Conservation (phyloP, 148 eudicot genomes). For the Polygonum aviculare region DNA sequence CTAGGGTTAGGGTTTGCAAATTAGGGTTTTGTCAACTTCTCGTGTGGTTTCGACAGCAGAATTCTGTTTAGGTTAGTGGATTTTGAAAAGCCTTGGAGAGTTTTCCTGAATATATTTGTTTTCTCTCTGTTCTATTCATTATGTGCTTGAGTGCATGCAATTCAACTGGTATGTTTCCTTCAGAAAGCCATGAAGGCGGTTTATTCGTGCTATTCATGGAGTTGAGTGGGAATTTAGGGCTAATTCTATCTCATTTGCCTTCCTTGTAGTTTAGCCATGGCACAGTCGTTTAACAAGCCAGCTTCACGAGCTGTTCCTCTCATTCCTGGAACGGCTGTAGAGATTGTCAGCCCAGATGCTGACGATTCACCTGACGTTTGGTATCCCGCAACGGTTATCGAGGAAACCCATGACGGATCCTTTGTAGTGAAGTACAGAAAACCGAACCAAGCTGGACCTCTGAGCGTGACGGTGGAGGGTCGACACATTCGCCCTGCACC, state of each 20-base stretch:
- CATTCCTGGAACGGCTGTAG: slow-evolving; percentile 29
- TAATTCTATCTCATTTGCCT: neutral
- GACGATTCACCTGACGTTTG: slow-evolving; percentile 23
- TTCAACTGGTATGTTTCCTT: neutral
- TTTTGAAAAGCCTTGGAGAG: neutral
- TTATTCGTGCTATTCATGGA: neutral
- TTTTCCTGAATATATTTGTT: neutral
- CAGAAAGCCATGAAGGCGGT: neutral
- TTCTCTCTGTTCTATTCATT: neutral
- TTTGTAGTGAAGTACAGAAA: slow-evolving; percentile 32
- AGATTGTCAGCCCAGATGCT: slow-evolving; percentile 30
- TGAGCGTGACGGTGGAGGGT: slow-evolving; percentile 15
- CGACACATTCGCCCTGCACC: slow-evolving; percentile 35
- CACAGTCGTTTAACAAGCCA: neutral
- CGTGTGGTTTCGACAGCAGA: neutral
- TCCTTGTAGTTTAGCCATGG: neutral
- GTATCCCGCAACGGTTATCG: slow-evolving; percentile 14
- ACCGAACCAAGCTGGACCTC: slow-evolving; percentile 17
- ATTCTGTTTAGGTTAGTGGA: neutral
- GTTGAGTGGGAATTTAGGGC: neutral
- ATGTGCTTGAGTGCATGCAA: neutral
- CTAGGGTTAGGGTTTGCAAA: neutral
- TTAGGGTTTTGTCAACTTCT: neutral
- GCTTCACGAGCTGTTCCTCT: neutral
- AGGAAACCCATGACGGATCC: slow-evolving; percentile 13